These are phyloP conservation scores for Aspergillus saccharolyticus DNA, from an alignment of 495 filamentous ascomycete genomes.

Conservation along the genomic window DNA sequence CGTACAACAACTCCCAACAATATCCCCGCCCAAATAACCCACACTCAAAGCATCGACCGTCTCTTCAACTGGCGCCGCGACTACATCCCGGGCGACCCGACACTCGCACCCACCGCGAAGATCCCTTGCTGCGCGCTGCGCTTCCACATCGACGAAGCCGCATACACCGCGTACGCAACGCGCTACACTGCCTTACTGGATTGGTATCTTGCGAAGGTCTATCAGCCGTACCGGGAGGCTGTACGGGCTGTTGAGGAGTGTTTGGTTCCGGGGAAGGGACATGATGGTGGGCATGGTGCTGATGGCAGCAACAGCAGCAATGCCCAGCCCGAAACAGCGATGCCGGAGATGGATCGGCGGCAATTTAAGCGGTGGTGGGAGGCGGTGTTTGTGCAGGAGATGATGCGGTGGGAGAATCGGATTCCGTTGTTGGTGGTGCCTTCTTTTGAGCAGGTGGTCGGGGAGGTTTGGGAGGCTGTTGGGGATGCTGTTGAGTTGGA, in stretches of 20 bases:
- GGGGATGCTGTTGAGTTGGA: background rate
- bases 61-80: conserved; percentile 21
- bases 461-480: background rate
- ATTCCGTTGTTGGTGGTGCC: background rate
- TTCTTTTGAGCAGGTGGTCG: background rate
- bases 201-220: conserved; percentile 8
- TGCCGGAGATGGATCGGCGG: conserved; percentile 8
- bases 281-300: too few relatives aligned
- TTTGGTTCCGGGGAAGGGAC: too few relatives aligned
- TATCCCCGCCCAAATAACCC: background rate
- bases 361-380: conserved; percentile 26
- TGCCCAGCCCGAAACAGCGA: too few relatives aligned
- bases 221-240: conserved; percentile 10
- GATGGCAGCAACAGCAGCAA: too few relatives aligned
- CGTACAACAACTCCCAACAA: too few relatives aligned
- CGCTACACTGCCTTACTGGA: conserved; percentile 7
- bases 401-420: conserved; percentile 1
- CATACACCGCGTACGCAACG: conserved; percentile 10
- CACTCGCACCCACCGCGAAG: conserved; percentile 17
- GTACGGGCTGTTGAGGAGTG: conserved; percentile 4
- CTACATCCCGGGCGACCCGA: conserved; percentile 10
- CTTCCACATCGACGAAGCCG: conserved; percentile 12
- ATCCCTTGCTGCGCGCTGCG: conserved; percentile 11
- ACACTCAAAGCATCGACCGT: conserved; percentile 17
- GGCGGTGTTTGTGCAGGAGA: conserved; percentile 18